phyloP scores from a whole-genome alignment of 106 monocot species.

The Dendrobium huoshanense region DNA sequence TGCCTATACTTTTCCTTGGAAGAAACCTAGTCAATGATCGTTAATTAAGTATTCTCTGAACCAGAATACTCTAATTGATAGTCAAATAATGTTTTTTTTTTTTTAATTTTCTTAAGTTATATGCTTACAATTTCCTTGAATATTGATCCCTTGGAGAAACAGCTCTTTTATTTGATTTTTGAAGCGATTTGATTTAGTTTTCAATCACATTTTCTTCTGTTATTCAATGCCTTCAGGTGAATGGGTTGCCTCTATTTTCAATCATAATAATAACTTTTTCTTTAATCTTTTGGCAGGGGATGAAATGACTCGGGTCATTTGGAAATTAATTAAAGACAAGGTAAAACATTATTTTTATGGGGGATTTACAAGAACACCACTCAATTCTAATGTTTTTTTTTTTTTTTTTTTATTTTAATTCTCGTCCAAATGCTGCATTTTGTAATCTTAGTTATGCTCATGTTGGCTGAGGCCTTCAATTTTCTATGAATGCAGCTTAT shows the following conservation, averaged over 20 bases:
- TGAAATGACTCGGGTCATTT: slow-evolving; percentile 78
- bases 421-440: not conserved
- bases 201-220: not conserved
- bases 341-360: slow-evolving; percentile 12
- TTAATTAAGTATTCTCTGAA: not conserved
- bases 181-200: not conserved
- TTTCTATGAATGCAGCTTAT: slow-evolving; percentile 46
- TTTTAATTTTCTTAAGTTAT: not conserved
- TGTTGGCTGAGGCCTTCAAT: not conserved
- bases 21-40: not conserved
- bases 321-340: slow-evolving; percentile 75
- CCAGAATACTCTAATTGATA: not conserved
- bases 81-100: not conserved
- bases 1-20: not conserved
- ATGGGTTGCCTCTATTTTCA: not conserved
- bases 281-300: slow-evolving; percentile 36
- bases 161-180: no score
- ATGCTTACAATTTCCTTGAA: not conserved
- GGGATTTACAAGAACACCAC: no score
- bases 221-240: not conserved
- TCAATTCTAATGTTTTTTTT: not conserved
- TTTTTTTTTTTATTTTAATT: not conserved
- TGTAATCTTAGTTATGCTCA: not conserved
- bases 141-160: no score
- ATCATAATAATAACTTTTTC: not conserved